Evolutionary conservation across 306 rosid species (phyloP).

Genomic region (Senna tora): DNA sequence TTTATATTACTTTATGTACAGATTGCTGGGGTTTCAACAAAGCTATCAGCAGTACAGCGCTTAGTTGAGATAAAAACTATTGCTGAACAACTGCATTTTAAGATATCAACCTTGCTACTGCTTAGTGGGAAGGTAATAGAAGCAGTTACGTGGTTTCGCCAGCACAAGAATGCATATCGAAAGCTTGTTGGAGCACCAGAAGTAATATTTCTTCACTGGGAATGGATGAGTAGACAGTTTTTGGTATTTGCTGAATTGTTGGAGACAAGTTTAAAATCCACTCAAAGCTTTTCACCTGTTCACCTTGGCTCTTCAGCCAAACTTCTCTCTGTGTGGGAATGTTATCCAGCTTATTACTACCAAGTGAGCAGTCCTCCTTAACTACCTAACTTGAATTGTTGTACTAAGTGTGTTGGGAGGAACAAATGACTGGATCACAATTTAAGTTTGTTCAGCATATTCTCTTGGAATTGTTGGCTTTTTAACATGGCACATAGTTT

Average conservation of each 20-base stretch:
- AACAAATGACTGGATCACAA: slow-evolving; percentile 19
- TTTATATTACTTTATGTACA: slow-evolving; percentile 39
- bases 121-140: slow-evolving; percentile 91
- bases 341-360: slow-evolving; percentile 80
- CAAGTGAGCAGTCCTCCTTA: slow-evolving; percentile 56
- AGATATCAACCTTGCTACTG: slow-evolving; percentile 81
- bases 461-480: slow-evolving; percentile 5
- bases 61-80: slow-evolving; percentile 80
- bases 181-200: slow-evolving; percentile 78
- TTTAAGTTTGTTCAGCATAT: not conserved
- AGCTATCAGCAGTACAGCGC: slow-evolving; percentile 75
- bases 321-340: slow-evolving; percentile 84
- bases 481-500: slow-evolving; percentile 6
- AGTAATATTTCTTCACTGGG: slow-evolving; percentile 89
- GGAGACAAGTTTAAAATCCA: slow-evolving; percentile 70
- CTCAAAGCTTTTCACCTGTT: slow-evolving; percentile 58
- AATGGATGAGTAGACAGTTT: slow-evolving; percentile 94
- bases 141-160: slow-evolving; percentile 84
- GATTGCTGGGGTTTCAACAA: slow-evolving; percentile 84
- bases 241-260: slow-evolving; percentile 90
- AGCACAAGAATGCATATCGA: slow-evolving; percentile 73
- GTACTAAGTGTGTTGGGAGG: slow-evolving; percentile 10
- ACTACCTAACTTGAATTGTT: slow-evolving; percentile 34
- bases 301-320: slow-evolving; percentile 52
- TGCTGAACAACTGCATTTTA: slow-evolving; percentile 87